phyloP scores from a whole-genome alignment of 768 basidiomycete genomes.

The Favolaschia claudopus region DNA sequence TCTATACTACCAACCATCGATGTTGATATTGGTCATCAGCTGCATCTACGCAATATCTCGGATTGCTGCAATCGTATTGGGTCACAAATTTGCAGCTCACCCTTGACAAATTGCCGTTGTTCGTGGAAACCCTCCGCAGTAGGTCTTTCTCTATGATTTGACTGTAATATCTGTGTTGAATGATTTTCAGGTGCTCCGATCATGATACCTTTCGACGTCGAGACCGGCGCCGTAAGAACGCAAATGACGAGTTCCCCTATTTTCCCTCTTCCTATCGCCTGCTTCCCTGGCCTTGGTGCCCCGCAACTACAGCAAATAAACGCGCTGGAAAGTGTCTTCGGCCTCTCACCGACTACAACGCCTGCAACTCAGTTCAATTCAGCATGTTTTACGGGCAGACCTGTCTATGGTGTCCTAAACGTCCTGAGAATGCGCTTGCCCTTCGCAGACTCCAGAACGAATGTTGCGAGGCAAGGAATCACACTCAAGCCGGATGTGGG shows the following conservation, averaged over 20 bases:
- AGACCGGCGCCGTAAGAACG: constrained; percentile 40
- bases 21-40: constrained; percentile 45
- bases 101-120: constrained; percentile 48
- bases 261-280: constrained; percentile 68
- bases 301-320: constrained; percentile 51
- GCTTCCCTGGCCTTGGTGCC: constrained; percentile 60
- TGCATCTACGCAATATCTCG: constrained; percentile 59
- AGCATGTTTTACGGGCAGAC: constrained; percentile 62
- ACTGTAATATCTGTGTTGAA: constrained; percentile 30
- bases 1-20: neutral
- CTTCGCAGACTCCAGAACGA: constrained; percentile 53
- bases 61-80: constrained; percentile 63
- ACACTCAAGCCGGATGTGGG: constrained; percentile 51
- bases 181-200: constrained; percentile 20
- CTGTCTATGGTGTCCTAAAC: constrained; percentile 70
- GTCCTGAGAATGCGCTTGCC: constrained; percentile 65
- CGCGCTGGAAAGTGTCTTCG: constrained; percentile 62
- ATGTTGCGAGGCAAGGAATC: constrained; percentile 57
- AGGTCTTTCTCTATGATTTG: constrained; percentile 54
- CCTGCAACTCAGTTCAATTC: constrained; percentile 50
- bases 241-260: constrained; percentile 51
- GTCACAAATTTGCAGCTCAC: constrained; percentile 55
- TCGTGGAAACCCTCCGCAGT: constrained; percentile 51
- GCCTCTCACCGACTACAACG: constrained; percentile 42
- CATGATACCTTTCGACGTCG: constrained; percentile 30